Percentiles rank a stretch among this genome's conserved stretches.
These are phyloP conservation scores for Botrytis fragariae DNA, from an alignment of 2,329 filamentous ascomycete species.

Conservation along the genomic window DNA sequence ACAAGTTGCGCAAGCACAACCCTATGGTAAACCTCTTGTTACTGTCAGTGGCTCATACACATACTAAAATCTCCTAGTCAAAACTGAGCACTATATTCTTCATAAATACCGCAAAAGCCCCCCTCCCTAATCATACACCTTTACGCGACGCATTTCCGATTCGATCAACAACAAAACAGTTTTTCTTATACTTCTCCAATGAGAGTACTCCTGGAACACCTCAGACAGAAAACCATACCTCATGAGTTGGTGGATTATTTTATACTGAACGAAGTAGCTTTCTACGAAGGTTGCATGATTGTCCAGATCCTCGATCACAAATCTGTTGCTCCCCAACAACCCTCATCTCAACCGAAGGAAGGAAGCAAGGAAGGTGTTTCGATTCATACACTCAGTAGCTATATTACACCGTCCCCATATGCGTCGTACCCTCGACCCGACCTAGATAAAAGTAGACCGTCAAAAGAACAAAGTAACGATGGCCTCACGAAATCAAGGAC, in stretches of 20 bases:
- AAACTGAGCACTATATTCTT: slow-evolving; percentile 75
- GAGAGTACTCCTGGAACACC: slow-evolving; percentile 72
- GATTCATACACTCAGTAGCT: slow-evolving; percentile 88
- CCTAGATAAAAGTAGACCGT: slow-evolving; percentile 35
- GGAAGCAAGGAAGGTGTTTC: slow-evolving; percentile 70
- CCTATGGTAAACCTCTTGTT: slow-evolving; percentile 48
- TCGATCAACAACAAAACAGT: slow-evolving; percentile 81
- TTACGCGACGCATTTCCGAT: slow-evolving; percentile 80
- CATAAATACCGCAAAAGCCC: slow-evolving; percentile 69
- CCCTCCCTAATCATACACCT: slow-evolving; percentile 87
- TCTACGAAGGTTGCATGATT: slow-evolving; percentile 94
- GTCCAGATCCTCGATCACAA: slow-evolving; percentile 92
- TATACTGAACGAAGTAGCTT: slow-evolving; percentile 59
- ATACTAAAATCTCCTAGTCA: slow-evolving; percentile 50
- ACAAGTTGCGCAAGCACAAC: slow-evolving; percentile 47
- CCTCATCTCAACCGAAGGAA: slow-evolving; percentile 52
- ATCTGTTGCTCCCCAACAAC: slow-evolving; percentile 60
- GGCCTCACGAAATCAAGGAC: slow-evolving; percentile 32
- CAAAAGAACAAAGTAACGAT: slow-evolving; percentile 37
- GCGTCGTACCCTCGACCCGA: slow-evolving; percentile 67
- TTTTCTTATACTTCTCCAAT: slow-evolving; percentile 93
- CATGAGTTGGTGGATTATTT: slow-evolving; percentile 86
- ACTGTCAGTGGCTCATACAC: slow-evolving; percentile 29
- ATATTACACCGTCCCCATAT: slow-evolving; percentile 84
- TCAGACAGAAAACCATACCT: slow-evolving; percentile 74